Percentiles rank a stretch among this genome's conserved stretches.
Conservation (phyloP, 2,329 filamentous ascomycete species). For the Penicillium corylophilum region DNA sequence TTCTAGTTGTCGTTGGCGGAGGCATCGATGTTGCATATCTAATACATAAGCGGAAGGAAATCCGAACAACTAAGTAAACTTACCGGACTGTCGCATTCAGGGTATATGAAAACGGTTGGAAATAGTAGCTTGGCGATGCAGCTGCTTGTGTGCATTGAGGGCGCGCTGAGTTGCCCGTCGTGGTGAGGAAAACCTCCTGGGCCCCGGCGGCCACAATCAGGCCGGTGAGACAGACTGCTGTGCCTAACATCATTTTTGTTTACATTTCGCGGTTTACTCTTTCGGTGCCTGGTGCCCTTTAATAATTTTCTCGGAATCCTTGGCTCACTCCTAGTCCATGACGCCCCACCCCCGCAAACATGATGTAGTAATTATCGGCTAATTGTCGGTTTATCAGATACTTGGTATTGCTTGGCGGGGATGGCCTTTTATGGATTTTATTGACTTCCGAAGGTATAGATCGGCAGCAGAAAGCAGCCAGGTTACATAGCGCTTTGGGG, state of each 20-base stretch:
- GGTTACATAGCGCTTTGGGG: neutral
- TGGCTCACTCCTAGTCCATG: neutral
- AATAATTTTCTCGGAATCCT: neutral
- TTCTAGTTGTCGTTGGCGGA: conserved; percentile 29
- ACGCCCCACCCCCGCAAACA: neutral
- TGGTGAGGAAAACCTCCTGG: conserved; percentile 30
- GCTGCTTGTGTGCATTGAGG: conserved; percentile 27
- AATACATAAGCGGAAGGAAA: conserved; percentile 3
- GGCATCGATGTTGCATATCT: conserved; percentile 35
- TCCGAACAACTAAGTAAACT: neutral
- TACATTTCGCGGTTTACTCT: neutral
- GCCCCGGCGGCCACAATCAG: conserved; percentile 10
- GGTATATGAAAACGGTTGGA: conserved; percentile 30
- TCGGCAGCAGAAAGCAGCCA: neutral
- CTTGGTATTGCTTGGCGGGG: neutral
- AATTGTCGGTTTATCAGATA: neutral
- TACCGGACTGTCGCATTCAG: conserved; percentile 31
- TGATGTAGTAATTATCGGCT: neutral
- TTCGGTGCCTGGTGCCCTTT: neutral
- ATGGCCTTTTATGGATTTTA: neutral
- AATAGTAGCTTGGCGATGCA: conserved; percentile 23
- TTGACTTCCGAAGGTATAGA: neutral
- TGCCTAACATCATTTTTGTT: conserved; percentile 1
- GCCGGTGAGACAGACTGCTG: neutral
- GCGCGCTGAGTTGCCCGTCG: conserved; percentile 22